phyloP scores from a whole-genome alignment of 805 yeast genomes.

The Saturnispora saitoi region DNA sequence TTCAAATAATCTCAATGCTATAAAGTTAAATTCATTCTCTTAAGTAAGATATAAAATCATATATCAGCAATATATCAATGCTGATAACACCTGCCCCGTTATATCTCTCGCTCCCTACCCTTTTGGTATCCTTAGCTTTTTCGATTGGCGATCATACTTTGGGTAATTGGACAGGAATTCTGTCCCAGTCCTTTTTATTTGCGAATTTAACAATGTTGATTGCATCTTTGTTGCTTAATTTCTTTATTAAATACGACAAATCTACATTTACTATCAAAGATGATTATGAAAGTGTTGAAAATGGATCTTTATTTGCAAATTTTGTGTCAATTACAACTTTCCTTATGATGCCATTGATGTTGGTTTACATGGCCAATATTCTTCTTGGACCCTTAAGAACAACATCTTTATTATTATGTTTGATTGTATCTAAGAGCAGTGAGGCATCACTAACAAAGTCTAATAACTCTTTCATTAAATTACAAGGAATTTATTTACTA shows the following conservation, averaged over 20 bases:
- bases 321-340: background rate
- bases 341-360: constrained; percentile 14
- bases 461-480: constrained; percentile 1
- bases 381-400: constrained; percentile 24
- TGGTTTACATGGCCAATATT: constrained; percentile 17
- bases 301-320: background rate
- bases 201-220: constrained; percentile 18
- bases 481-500: constrained; percentile 15
- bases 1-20: background rate
- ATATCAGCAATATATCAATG: background rate
- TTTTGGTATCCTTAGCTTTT: constrained; percentile 25
- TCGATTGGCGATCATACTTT: constrained; percentile 10
- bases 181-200: constrained; percentile 14
- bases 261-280: background rate
- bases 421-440: constrained; percentile 13
- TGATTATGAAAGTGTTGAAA: background rate
- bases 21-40: too few relatives aligned
- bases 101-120: constrained; percentile 28
- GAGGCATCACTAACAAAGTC: constrained; percentile 9
- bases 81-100: constrained; percentile 21
- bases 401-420: constrained; percentile 18
- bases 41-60: too few relatives aligned
- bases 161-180: background rate
- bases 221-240: constrained; percentile 4
- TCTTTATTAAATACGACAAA: constrained; percentile 5